Evolutionary conservation across 768 basidiomycete genomes (phyloP), one percentile per base, ranked within the genome.

Genomic region (Leccinellum albellum): DNA sequence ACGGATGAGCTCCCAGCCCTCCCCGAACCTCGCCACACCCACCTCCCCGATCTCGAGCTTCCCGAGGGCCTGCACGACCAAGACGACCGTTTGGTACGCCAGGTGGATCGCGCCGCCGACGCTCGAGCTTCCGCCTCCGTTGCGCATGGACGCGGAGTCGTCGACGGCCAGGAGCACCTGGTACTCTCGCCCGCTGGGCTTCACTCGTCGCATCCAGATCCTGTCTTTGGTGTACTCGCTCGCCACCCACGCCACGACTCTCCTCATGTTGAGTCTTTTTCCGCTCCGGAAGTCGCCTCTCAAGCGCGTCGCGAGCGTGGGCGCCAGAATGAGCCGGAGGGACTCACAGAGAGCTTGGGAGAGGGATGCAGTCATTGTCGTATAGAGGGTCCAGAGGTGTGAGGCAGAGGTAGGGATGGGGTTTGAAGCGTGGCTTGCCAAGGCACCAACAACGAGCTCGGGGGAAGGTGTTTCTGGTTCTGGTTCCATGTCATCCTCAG

Each of bases 151-250:
- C 32, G 89, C 86, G 4, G 94, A 98, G 76, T 98, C 97, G 68
- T 98, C 97, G 50, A 99, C 82, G 10, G 94, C 89, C 55, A 99
- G 81, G 40, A 98, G 82, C 2, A 99, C 85, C 67, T 99, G 96
- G 72, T 98, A 98, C 68, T 97, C 95, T 49, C 97, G 83, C 65
- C 91, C 86, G 69, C 91, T 94, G 6, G 97, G 96, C 50, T 89
- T 86, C 4, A 95, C 97, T 21, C 97, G 83, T 24, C 96, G 88
- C 33, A 98, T 78, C 97, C 97, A 99, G 61, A 98, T 98, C 75
- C 95, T 95, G 80, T 99, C 96, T 72, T 98, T 98, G 51, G 95
- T 98, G 78, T 92, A 99, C 75, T 99, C 97, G 74, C 89, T 92
- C 33, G 97, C 96, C 59, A 99, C 95, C 78, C 96, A 98, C 3